Evolutionary conservation across 306 rosid species (phyloP).

Genomic region (Mimosa pudica): DNA sequence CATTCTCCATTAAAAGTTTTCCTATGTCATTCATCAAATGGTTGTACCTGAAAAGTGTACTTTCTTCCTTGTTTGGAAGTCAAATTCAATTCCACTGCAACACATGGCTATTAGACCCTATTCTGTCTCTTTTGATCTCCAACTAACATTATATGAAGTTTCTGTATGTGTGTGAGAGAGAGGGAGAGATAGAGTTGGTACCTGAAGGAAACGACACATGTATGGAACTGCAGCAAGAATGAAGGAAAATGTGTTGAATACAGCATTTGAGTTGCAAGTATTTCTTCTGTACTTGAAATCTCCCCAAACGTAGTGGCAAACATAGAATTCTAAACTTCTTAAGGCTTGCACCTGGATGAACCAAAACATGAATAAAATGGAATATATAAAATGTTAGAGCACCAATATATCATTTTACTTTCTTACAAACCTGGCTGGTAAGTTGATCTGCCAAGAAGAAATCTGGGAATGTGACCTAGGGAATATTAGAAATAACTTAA

Average conservation of each 20-base stretch:
- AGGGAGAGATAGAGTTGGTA: neutral
- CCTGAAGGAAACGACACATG: constrained; percentile 70
- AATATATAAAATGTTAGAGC: neutral
- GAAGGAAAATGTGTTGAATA: constrained; percentile 53
- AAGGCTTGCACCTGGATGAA: constrained; percentile 63
- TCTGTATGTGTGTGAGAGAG: neutral
- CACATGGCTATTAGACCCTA: neutral
- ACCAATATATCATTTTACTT: neutral
- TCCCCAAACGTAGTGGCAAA: constrained; percentile 75
- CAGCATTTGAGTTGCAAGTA: constrained; percentile 35
- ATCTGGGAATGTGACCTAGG: constrained; percentile 70
- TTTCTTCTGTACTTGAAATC: constrained; percentile 51
- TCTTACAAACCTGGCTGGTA: constrained; percentile 64
- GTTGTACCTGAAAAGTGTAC: neutral
- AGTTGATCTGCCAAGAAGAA: constrained; percentile 80
- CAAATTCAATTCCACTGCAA: neutral
- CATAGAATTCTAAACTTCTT: constrained; percentile 67
- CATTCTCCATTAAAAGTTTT: neutral
- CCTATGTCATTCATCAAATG: neutral
- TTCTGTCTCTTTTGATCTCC: neutral
- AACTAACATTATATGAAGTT: neutral
- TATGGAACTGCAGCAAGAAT: constrained; percentile 60
- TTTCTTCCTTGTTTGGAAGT: neutral
- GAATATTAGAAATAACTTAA: neutral
- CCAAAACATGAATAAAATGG: neutral